Evolutionary conservation across 73 alveolate genomes (phyloP).

Genomic region (Paramecium primaurelia): DNA sequence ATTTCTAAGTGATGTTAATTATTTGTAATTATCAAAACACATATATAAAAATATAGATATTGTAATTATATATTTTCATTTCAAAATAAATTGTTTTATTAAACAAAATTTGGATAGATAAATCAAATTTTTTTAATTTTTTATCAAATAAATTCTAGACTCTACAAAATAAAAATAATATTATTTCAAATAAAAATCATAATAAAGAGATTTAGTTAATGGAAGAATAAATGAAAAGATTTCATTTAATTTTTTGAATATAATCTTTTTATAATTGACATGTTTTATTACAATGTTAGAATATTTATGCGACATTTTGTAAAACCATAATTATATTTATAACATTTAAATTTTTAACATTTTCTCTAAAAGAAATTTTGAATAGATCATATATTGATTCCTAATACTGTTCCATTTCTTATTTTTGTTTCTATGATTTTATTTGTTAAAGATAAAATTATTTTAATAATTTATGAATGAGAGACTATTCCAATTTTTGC

Average conservation of each 20-base stretch:
- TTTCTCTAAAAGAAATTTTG: not conserved
- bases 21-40: not conserved
- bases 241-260: constrained; percentile 71
- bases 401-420: not conserved
- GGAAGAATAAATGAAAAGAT: too few relatives aligned
- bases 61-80: too few relatives aligned
- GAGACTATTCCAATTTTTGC: not conserved
- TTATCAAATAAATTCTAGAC: too few relatives aligned
- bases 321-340: not conserved
- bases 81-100: too few relatives aligned
- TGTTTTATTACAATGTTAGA: constrained; percentile 75
- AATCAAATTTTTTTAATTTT: too few relatives aligned
- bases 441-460: not conserved
- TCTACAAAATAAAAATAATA: too few relatives aligned
- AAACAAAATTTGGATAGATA: too few relatives aligned
- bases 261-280: constrained; percentile 84
- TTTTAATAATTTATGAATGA: not conserved
- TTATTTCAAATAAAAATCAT: too few relatives aligned
- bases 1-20: not conserved
- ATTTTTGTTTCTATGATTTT: not conserved
- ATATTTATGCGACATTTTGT: constrained; percentile 51
- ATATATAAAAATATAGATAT: too few relatives aligned
- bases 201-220: too few relatives aligned
- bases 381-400: not conserved
- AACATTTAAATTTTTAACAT: not conserved